Conservation (phyloP, 768 basidiomycete genomes). For the Boletus insuetus region DNA sequence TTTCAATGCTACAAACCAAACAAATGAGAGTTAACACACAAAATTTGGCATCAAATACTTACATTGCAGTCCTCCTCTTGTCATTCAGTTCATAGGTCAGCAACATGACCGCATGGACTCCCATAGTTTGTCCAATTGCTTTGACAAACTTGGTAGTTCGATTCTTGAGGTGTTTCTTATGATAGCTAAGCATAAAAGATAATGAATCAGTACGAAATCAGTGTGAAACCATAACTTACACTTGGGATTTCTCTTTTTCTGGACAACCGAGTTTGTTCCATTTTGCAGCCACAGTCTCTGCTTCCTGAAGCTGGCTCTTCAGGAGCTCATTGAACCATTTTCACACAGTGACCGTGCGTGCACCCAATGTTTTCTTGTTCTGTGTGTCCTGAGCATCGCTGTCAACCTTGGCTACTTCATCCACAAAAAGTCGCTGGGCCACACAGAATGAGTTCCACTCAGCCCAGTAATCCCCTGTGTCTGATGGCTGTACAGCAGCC, state of each 20-base stretch:
- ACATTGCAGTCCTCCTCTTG: background rate
- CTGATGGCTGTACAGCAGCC: background rate
- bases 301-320: background rate
- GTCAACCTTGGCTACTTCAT: background rate
- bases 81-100: background rate
- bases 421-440: background rate
- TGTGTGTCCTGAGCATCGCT: background rate
- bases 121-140: background rate
- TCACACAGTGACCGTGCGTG: background rate
- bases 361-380: background rate
- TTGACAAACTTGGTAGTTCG: background rate
- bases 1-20: background rate
- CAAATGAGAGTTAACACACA: background rate
- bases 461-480: background rate
- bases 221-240: background rate
- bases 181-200: background rate
- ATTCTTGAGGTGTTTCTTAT: background rate
- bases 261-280: background rate
- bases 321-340: constrained; percentile 1
- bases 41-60: background rate
- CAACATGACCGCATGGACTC: background rate
- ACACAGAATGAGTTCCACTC: background rate
- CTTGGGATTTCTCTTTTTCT: background rate
- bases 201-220: too few species aligned
- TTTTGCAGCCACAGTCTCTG: background rate